phyloP scores from a whole-genome alignment of 2,329 filamentous ascomycete species.

The Aspergillus ruber region DNA sequence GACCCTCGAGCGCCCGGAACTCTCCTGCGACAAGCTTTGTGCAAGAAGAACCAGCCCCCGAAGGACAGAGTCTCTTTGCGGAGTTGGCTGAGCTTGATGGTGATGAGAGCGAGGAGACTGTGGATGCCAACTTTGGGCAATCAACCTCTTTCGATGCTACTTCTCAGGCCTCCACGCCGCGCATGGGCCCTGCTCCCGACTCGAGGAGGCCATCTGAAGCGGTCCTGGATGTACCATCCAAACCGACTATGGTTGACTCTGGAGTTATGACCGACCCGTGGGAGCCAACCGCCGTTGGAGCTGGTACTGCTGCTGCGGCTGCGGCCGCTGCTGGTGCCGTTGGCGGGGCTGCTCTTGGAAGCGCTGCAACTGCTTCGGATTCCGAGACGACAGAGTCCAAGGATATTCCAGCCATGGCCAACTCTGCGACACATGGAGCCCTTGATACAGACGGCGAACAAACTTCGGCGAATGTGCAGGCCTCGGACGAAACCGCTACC shows the following conservation, averaged over 20 bases:
- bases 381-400: constrained; percentile 9
- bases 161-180: constrained; percentile 36
- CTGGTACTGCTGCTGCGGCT: constrained; percentile 11
- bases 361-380: constrained; percentile 6
- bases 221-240: constrained; percentile 15
- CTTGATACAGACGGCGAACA: constrained; percentile 17
- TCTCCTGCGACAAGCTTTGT: constrained; percentile 50
- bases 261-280: constrained; percentile 58
- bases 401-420: constrained; percentile 24
- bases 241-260: constrained; percentile 51
- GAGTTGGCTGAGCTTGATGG: constrained; percentile 77
- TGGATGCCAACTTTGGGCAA: constrained; percentile 44
- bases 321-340: constrained; percentile 15
- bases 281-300: constrained; percentile 30
- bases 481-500: constrained; percentile 28
- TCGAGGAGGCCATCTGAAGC: constrained; percentile 28
- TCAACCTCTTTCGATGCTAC: constrained; percentile 29
- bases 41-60: constrained; percentile 39
- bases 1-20: constrained; percentile 40
- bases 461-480: constrained; percentile 25
- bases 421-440: constrained; percentile 32
- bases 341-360: constrained; percentile 8
- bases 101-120: constrained; percentile 50
- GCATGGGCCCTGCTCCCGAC: constrained; percentile 21
- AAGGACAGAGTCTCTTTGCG: constrained; percentile 77